Percentiles rank a stretch among this genome's conserved stretches.
phyloP scores from a whole-genome alignment of 768 basidiomycete genomes.

The Phallus indusiatus region DNA sequence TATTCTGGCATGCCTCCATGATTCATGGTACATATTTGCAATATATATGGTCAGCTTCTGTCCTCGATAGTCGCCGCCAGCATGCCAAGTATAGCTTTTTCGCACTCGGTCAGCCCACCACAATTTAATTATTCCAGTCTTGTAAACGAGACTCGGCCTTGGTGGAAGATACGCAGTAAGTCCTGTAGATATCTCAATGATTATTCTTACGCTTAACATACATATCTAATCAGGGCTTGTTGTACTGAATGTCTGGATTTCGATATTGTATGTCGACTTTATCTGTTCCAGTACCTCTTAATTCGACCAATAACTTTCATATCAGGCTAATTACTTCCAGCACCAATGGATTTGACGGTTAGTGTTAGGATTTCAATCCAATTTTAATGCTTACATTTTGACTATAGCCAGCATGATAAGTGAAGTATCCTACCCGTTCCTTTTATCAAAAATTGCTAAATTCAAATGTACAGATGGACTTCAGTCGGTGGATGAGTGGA shows the following conservation, averaged over 20 bases:
- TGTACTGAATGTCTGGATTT: background rate
- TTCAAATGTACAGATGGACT: slow-evolving; percentile 36
- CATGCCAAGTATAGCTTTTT: background rate
- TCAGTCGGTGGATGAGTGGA: slow-evolving; percentile 60
- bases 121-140: background rate
- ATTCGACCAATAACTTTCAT: background rate
- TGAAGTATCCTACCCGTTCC: background rate
- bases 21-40: background rate
- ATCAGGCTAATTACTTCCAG: slow-evolving; percentile 63
- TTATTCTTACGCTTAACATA: background rate
- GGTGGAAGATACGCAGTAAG: background rate
- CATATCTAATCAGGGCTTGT: background rate
- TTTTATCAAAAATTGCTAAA: background rate
- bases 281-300: background rate
- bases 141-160: background rate
- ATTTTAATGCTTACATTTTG: background rate
- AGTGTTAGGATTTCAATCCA: background rate
- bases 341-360: slow-evolving; percentile 65
- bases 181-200: background rate
- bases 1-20: background rate
- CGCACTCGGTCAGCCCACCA: background rate
- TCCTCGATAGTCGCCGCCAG: background rate
- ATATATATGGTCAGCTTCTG: background rate
- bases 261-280: background rate
- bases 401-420: slow-evolving; percentile 4